These are phyloP conservation scores for Aaosphaeria arxii DNA, from an alignment of 2,329 filamentous ascomycete genomes.

Conservation along the genomic window DNA sequence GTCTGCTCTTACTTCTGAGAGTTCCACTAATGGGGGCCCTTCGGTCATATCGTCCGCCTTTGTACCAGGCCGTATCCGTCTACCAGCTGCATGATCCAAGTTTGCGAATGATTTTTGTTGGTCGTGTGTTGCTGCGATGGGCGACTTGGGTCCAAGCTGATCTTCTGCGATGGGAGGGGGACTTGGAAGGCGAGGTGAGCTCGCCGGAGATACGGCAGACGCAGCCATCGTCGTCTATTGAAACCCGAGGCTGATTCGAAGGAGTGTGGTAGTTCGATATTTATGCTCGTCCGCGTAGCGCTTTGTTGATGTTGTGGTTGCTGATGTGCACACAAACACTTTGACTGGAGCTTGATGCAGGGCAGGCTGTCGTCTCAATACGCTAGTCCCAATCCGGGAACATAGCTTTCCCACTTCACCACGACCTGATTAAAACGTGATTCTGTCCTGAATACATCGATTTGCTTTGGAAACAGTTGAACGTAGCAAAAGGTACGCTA, in stretches of 20 bases:
- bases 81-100: slow-evolving; percentile 70
- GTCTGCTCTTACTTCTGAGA: slow-evolving; percentile 68
- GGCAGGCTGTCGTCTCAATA: background rate
- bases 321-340: background rate
- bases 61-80: slow-evolving; percentile 89
- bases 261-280: too few species aligned
- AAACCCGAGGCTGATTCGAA: too few species aligned
- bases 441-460: too few species aligned
- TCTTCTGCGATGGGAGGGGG: slow-evolving; percentile 94
- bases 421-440: too few species aligned
- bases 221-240: slow-evolving; percentile 18
- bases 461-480: too few species aligned
- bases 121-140: slow-evolving; percentile 59
- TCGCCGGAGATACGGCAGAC: slow-evolving; percentile 54
- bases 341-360: background rate
- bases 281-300: background rate
- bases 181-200: slow-evolving; percentile 88
- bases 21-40: slow-evolving; percentile 81
- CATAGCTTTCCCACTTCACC: too few species aligned
- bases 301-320: background rate
- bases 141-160: slow-evolving; percentile 79
- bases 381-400: too few species aligned
- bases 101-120: slow-evolving; percentile 53
- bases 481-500: too few species aligned
- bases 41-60: slow-evolving; percentile 90